Percentiles rank a stretch among this genome's conserved stretches.
phyloP scores from a whole-genome alignment of 2,329 filamentous ascomycete genomes.

The Ustulina deusta region DNA sequence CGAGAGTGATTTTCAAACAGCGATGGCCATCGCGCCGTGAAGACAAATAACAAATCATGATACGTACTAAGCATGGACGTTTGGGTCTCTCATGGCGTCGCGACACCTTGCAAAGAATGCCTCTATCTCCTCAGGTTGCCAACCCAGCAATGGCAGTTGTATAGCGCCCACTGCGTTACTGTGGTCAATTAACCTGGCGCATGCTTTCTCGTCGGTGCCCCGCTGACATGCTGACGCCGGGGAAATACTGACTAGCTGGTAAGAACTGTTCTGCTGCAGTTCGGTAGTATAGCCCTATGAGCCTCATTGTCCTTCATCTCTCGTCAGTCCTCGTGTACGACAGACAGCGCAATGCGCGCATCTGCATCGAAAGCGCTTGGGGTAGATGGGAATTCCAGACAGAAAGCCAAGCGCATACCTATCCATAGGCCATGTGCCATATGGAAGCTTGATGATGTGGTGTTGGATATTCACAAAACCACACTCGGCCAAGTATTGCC shows the following conservation, averaged over 20 bases:
- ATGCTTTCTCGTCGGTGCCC: not conserved
- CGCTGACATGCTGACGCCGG: not conserved
- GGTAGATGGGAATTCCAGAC: not conserved
- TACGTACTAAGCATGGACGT: constrained; percentile 49
- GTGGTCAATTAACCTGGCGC: constrained; percentile 18
- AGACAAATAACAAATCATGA: not conserved
- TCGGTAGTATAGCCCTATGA: constrained; percentile 58
- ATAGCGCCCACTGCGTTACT: constrained; percentile 51
- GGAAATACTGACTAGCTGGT: constrained; percentile 48
- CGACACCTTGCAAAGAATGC: constrained; percentile 47
- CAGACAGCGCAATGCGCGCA: not conserved
- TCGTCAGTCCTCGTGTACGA: constrained; percentile 6
- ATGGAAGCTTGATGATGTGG: constrained; percentile 43
- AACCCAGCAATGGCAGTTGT: constrained; percentile 55
- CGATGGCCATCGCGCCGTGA: not conserved
- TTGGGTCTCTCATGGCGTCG: constrained; percentile 46
- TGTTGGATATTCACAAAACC: constrained; percentile 47
- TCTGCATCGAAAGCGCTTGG: not conserved
- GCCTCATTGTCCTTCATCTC: constrained; percentile 51
- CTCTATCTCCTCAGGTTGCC: constrained; percentile 48
- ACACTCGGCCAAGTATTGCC: constrained; percentile 50
- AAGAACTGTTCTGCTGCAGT: constrained; percentile 58
- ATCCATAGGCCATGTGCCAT: constrained; percentile 48
- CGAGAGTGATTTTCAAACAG: not conserved
- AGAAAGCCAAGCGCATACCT: constrained; percentile 35